Conservation (phyloP, 169 alveolate genomes). For the Eimeria tenella region DNA sequence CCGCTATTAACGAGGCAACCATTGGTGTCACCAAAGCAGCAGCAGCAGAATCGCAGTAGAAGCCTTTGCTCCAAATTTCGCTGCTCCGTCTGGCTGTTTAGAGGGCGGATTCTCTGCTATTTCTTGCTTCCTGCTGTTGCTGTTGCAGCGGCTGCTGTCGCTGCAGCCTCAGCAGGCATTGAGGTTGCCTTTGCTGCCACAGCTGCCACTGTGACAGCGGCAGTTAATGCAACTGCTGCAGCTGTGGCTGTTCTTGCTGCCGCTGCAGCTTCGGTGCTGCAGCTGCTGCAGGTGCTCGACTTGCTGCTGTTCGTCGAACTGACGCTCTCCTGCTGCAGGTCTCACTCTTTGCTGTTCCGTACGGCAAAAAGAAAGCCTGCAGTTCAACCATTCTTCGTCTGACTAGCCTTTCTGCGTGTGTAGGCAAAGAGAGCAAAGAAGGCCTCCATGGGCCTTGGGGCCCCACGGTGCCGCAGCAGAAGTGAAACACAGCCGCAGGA, state of each 20-base stretch:
- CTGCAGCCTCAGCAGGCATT: neutral
- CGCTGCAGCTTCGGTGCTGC: neutral
- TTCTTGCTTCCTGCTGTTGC: neutral
- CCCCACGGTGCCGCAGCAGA: neutral
- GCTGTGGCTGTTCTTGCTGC: neutral
- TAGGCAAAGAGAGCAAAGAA: neutral
- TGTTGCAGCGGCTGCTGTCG: neutral
- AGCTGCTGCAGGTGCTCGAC: neutral
- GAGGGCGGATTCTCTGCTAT: neutral
- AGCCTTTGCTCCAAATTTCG: neutral
- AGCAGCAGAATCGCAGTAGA: neutral
- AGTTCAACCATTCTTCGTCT: neutral
- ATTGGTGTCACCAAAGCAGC: neutral
- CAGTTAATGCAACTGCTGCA: neutral
- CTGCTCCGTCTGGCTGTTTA: neutral
- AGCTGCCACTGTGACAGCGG: neutral
- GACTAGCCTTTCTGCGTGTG: neutral
- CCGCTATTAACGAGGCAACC: neutral
- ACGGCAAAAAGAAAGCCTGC: neutral
- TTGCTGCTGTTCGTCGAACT: neutral
- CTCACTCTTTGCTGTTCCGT: neutral
- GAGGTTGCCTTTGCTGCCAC: neutral
- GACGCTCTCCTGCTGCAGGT: slow-evolving; percentile 2
- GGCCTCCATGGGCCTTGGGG: neutral
- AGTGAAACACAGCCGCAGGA: neutral